Evolutionary conservation across 805 yeast species (phyloP).

Genomic region (Cyberlindnera mycetangii): DNA sequence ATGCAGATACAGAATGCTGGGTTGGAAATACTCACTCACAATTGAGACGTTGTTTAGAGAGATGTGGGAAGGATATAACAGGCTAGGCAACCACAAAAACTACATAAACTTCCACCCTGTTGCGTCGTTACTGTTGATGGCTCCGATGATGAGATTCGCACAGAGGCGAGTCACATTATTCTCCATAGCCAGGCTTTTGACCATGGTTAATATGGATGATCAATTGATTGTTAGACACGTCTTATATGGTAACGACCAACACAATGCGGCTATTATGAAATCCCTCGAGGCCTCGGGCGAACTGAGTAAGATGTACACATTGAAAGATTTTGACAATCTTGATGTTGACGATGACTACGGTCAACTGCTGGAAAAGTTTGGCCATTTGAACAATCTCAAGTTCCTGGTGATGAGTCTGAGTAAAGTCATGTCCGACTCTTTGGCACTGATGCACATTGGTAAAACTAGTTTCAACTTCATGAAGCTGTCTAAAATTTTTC

Average conservation of each 20-base stretch:
- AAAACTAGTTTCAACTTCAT: slow-evolving; percentile 15
- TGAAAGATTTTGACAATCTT: slow-evolving; percentile 12
- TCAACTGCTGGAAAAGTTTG: slow-evolving; percentile 7
- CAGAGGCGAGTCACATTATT: slow-evolving; percentile 18
- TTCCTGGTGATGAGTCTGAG: slow-evolving; percentile 12
- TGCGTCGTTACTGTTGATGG: slow-evolving; percentile 12
- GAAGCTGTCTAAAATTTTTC: slow-evolving; percentile 18
- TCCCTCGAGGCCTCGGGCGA: slow-evolving; percentile 7
- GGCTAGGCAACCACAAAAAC: slow-evolving; percentile 11
- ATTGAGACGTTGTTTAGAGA: slow-evolving; percentile 14
- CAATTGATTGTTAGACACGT: slow-evolving; percentile 15
- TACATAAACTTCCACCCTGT: slow-evolving; percentile 13
- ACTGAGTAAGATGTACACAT: slow-evolving; percentile 5
- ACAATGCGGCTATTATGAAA: slow-evolving; percentile 1
- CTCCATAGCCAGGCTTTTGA: slow-evolving; percentile 9
- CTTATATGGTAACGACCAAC: slow-evolving; percentile 11
- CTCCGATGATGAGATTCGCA: slow-evolving; percentile 17
- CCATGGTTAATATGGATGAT: slow-evolving; percentile 13
- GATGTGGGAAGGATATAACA: slow-evolving; percentile 17
- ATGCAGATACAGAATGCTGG: slow-evolving; percentile 8
- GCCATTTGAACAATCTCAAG: slow-evolving; percentile 7
- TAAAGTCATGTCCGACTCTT: slow-evolving; percentile 10
- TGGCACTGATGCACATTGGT: slow-evolving; percentile 12
- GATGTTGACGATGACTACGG: slow-evolving; percentile 12
- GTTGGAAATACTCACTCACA: slow-evolving; percentile 16